These are phyloP conservation scores for Crithidia sp. DNA, from an alignment of 208 protist genomes.

Conservation along the genomic window DNA sequence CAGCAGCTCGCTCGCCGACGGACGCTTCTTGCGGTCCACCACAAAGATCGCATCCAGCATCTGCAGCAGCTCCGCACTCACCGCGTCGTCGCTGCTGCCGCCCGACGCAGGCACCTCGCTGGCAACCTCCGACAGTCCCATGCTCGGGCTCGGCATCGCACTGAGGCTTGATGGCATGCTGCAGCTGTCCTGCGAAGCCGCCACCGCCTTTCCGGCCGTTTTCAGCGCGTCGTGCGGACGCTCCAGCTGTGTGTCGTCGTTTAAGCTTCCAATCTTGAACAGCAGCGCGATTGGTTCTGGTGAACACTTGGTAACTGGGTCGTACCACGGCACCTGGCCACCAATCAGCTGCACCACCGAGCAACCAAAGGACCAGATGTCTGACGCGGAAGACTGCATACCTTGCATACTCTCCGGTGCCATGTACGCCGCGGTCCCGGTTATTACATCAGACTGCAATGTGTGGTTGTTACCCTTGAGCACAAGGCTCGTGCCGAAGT, in stretches of 20 bases:
- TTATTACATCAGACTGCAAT: conserved; percentile 44
- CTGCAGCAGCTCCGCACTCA: conserved; percentile 35
- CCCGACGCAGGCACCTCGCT: background rate
- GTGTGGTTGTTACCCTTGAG: conserved; percentile 39
- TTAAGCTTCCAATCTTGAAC: conserved; percentile 60
- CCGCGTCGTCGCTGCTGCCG: background rate
- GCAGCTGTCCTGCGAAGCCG: background rate
- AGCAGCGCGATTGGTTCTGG: conserved; percentile 52
- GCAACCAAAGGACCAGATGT: conserved; percentile 88
- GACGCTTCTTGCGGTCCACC: conserved; percentile 48
- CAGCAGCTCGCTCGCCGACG: conserved; percentile 55
- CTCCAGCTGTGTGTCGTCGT: conserved; percentile 36
- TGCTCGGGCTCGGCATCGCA: background rate
- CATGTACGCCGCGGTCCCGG: conserved; percentile 81
- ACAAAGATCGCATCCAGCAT: conserved; percentile 56
- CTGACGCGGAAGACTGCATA: conserved; percentile 63
- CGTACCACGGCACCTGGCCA: conserved; percentile 60
- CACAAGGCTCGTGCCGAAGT: conserved; percentile 83
- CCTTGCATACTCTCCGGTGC: conserved; percentile 69
- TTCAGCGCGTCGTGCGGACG: conserved; percentile 40
- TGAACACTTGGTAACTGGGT: conserved; percentile 18
- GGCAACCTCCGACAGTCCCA: no score
- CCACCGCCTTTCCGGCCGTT: background rate
- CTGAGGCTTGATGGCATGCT: background rate
- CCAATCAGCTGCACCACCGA: conserved; percentile 75